Conservation (phyloP, 805 yeast species). For the Pichia eremophila region DNA sequence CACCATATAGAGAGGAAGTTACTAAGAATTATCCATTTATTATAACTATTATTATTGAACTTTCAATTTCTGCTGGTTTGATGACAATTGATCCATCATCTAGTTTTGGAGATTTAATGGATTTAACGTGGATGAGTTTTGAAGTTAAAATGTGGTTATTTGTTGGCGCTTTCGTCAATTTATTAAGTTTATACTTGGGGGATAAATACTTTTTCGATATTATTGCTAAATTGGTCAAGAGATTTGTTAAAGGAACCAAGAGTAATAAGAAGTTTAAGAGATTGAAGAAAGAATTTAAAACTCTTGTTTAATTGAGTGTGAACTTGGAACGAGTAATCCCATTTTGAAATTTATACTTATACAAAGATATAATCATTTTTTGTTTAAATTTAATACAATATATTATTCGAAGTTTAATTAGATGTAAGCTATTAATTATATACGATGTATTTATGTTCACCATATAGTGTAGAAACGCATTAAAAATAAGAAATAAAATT, state of each 20-base stretch:
- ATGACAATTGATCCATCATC: conserved; percentile 47
- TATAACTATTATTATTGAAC: conserved; percentile 43
- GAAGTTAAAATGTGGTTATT: conserved; percentile 45
- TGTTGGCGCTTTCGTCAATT: conserved; percentile 39
- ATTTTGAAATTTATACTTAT: no score
- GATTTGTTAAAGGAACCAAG: conserved; percentile 21
- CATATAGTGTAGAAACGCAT: no score
- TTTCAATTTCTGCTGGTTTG: conserved; percentile 39
- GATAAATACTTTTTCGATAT: conserved; percentile 34
- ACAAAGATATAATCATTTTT: no score
- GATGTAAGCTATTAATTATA: no score
- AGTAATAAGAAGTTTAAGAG: conserved; percentile 32
- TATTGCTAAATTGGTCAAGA: conserved; percentile 33
- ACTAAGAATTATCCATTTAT: conserved; percentile 63
- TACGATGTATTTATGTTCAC: no score
- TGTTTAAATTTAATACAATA: no score
- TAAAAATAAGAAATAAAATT: no score
- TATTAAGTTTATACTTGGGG: conserved; percentile 35
- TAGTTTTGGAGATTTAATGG: conserved; percentile 60
- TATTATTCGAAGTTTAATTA: no score
- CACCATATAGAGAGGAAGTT: conserved; percentile 82
- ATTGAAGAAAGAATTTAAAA: conserved; percentile 21
- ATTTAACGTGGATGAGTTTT: conserved; percentile 52
- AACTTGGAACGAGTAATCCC: no score
- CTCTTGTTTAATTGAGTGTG: background rate